Conservation (phyloP, 306 rosid genomes). For the Acacia acuminata region DNA sequence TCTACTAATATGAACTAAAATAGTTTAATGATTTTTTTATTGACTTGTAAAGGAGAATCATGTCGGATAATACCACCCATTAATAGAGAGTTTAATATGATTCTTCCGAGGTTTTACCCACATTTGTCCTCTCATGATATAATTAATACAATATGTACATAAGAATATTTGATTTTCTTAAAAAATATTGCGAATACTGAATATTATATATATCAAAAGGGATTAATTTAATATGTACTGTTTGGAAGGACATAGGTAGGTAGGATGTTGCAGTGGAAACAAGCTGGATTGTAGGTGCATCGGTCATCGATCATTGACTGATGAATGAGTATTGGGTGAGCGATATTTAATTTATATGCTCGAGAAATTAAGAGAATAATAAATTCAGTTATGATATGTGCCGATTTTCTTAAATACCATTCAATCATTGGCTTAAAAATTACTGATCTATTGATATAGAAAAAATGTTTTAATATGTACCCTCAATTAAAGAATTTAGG, state of each 20-base stretch:
- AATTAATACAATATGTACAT: background rate
- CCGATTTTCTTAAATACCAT: no score
- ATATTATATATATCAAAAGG: background rate
- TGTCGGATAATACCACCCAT: slow-evolving; percentile 40
- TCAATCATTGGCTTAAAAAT: no score
- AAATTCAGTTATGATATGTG: no score
- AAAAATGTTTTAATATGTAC: no score
- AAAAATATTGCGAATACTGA: background rate
- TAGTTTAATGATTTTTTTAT: slow-evolving; percentile 24
- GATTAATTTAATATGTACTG: background rate
- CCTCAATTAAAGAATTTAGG: no score
- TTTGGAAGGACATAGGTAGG: background rate
- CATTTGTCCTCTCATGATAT: slow-evolving; percentile 10
- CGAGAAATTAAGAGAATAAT: no score
- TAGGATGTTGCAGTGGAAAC: background rate
- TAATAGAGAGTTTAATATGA: slow-evolving; percentile 20
- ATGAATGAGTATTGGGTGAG: background rate
- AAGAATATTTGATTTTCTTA: background rate
- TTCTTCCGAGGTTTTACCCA: slow-evolving; percentile 7
- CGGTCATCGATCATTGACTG: background rate
- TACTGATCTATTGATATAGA: no score
- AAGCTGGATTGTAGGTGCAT: background rate
- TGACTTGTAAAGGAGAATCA: slow-evolving; percentile 53
- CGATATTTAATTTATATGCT: no score
- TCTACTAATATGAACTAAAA: slow-evolving; percentile 38